phyloP scores from a whole-genome alignment of 306 rosid species.

The Astragalus membranaceus region DNA sequence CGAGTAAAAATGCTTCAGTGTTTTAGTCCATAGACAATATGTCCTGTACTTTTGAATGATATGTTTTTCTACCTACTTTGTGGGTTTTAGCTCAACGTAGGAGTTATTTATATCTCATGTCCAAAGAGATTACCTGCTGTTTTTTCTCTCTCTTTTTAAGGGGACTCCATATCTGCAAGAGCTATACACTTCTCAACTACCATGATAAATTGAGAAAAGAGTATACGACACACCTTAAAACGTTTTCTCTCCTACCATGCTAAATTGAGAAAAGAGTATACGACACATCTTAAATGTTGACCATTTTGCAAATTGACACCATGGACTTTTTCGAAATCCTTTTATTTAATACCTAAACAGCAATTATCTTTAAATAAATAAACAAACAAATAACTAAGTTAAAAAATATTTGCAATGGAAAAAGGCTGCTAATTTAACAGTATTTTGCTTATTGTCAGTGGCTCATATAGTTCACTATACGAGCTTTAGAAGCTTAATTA shows the following conservation, averaged over 20 bases:
- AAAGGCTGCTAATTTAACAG: neutral
- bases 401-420: no score
- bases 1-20: neutral
- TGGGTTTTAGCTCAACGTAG: neutral
- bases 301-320: neutral
- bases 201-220: neutral
- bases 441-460: neutral
- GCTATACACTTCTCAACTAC: neutral
- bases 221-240: neutral
- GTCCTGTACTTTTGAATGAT: neutral
- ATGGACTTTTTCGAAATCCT: neutral
- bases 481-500: neutral
- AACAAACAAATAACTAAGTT: no score
- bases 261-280: neutral
- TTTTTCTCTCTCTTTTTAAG: neutral
- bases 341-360: neutral
- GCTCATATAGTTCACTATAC: neutral
- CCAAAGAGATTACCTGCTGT: neutral
- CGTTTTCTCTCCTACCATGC: neutral
- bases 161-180: neutral
- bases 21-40: neutral
- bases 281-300: neutral
- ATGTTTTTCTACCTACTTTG: neutral
- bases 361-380: no score
- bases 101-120: neutral